These are phyloP conservation scores for Pseudozyma thailandica DNA, from an alignment of 1,284 basidiomycete species.

Conservation along the genomic window DNA sequence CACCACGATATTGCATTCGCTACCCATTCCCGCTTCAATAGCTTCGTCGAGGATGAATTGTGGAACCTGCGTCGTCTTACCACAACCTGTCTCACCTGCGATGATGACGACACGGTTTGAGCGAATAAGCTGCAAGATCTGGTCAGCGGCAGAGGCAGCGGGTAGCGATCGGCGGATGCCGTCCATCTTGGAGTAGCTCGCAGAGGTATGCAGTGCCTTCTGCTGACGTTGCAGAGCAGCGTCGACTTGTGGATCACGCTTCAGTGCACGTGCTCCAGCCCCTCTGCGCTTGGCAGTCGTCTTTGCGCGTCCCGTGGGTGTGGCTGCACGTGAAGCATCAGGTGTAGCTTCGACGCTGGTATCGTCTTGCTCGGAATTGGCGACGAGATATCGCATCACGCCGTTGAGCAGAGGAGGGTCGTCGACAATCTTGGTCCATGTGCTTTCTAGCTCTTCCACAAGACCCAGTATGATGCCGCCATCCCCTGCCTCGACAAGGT, in stretches of 20 bases:
- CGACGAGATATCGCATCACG: conserved; percentile 61
- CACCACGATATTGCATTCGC: conserved; percentile 80
- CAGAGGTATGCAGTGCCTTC: conserved; percentile 80
- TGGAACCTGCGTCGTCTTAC: conserved; percentile 84
- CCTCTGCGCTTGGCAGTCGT: conserved; percentile 14
- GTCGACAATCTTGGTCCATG: conserved; percentile 55
- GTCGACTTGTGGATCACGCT: conserved; percentile 72
- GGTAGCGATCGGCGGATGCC: conserved; percentile 74
- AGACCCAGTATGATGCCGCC: conserved; percentile 80
- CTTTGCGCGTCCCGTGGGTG: conserved; percentile 9
- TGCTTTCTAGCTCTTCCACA: conserved; percentile 77
- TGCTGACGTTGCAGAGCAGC: conserved; percentile 74
- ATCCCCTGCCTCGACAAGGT: conserved; percentile 76
- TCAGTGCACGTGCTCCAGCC: conserved; percentile 60
- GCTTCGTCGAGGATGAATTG: conserved; percentile 82
- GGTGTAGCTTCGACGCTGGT: conserved; percentile 23
- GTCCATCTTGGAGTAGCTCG: conserved; percentile 76
- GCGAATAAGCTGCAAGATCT: conserved; percentile 70
- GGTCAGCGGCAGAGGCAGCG: conserved; percentile 82
- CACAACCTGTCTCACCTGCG: conserved; percentile 75
- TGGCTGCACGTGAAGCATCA: conserved; percentile 9
- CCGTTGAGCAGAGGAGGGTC: conserved; percentile 64
- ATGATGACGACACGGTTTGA: conserved; percentile 49
- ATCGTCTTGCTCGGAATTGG: conserved; percentile 11
- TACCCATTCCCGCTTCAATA: conserved; percentile 76